Base-by-base conservation (phyloP, 805 yeast species). In the Yamadazyma takamatsuzukensis region DNA sequence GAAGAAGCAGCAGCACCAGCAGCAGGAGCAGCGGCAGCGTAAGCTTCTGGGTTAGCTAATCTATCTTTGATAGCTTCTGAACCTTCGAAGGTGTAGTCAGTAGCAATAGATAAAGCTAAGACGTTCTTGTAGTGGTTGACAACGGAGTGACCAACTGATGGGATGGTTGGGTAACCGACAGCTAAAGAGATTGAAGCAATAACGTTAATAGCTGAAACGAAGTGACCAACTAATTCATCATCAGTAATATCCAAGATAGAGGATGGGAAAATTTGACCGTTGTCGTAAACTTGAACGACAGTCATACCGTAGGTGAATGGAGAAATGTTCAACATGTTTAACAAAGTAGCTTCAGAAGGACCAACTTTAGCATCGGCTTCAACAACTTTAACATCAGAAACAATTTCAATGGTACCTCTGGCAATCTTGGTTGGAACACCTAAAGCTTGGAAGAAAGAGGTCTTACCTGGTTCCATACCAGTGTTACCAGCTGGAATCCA, bases 371-470 rank as follows among this genome's bases (percentile, higher is more conserved):
- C 62, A 61, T 86, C 85, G 47, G 82, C 80, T 48, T 74, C 79
- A 63, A 89, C 95, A 67, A 93, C 96, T 78, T 85, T 85, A 62
- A 93, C 95, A 66, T 93, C 98, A 58, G 83, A 72, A 70, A 87
- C 88, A 74, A 93, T 93, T 78, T 93, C 99, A 82, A 93, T 93
- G 76, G 96, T 88, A 93, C 99, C 99, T 85, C 99, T 89, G 74
- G 96, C 93, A 88, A 93, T 93, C 94, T 93, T 93, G 86, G 99
- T 93, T 81, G 98, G 98, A 62, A 93, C 96, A 86, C 97, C 97
- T 63, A 93, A 82, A 67, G 99, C 98, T 82, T 93, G 99, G 97
- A 93, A 93, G 95, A 93, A 93, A 68, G 98, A 93, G 64, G 99
- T 93, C 87, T 93, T 93, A 83, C 97, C 97, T 74, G 99, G 99